Evolutionary conservation across 345 rosid species (phyloP).

Genomic region (Linum tenue): DNA sequence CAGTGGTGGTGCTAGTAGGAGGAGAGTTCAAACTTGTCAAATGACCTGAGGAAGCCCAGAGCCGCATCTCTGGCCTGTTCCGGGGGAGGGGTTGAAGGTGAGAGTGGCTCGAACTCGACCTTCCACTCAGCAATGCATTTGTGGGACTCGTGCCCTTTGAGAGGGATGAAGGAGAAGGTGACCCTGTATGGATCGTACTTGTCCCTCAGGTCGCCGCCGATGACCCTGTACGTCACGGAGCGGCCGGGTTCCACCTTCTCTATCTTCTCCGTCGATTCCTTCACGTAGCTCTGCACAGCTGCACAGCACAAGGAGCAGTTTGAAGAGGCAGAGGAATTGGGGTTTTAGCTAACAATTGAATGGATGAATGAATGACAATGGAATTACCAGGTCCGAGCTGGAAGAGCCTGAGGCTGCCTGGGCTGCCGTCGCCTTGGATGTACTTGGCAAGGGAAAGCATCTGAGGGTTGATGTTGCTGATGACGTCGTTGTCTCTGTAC

Average conservation of each 20-base stretch:
- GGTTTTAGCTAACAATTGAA: too few species aligned
- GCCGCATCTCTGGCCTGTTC: slow-evolving; percentile 34
- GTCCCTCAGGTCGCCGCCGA: slow-evolving; percentile 25
- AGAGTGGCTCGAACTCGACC: slow-evolving; percentile 22
- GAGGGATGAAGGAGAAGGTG: slow-evolving; percentile 26
- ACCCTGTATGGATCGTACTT: slow-evolving; percentile 35
- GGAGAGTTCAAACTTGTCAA: slow-evolving; percentile 17
- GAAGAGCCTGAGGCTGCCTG: slow-evolving; percentile 36
- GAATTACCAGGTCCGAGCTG: slow-evolving; percentile 39
- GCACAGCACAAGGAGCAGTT: neutral
- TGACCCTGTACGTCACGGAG: slow-evolving; percentile 28
- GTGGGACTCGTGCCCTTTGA: slow-evolving; percentile 20
- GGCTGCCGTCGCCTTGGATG: slow-evolving; percentile 31
- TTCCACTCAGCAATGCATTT: slow-evolving; percentile 32
- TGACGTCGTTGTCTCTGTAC: slow-evolving; percentile 30
- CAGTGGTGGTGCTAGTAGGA: neutral
- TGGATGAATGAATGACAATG: neutral
- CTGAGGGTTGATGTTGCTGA: slow-evolving; percentile 35
- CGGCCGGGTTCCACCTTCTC: slow-evolving; percentile 28
- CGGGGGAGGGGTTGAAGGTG: slow-evolving; percentile 28
- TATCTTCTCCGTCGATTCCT: slow-evolving; percentile 33
- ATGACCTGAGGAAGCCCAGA: slow-evolving; percentile 30
- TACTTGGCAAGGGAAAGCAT: slow-evolving; percentile 29
- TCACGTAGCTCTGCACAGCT: slow-evolving; percentile 30
- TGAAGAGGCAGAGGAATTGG: neutral